Evolutionary conservation across 805 yeast genomes (phyloP), one percentile per base, ranked within the genome.

Genomic region (Tetrapisispora nanseiensis): DNA sequence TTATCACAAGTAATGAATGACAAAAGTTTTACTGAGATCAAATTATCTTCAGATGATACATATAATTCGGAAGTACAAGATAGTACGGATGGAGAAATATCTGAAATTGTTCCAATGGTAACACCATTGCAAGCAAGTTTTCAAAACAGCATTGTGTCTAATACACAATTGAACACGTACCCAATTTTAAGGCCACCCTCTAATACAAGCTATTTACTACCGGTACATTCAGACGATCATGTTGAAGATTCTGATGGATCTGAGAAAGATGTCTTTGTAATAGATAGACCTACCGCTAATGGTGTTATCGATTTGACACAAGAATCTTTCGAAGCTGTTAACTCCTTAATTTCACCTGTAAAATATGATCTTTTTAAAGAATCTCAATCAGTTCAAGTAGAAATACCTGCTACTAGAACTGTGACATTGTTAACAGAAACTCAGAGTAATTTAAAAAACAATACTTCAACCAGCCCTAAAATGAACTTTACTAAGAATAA

Each of bases 331-430:
- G 52, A 56, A 28, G 61, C 49, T 5, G 62, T 56, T 3, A 50
- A 46, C 11, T 47, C 53, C 3, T 35, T 61, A 20, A 52, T 56
- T 11, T 61, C 65, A 1, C 64, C 63, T 1, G 30, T 56, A 23
- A 53, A 51, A 36, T n/a, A 39, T n/a, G 47, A 46, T 18, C 18
- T 8, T 18, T 36, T 16, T 18, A 16, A 19, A 19, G 33, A 16
- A 1, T 11, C 27, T 7, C 20, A 48, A 10, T 31, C 32, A 28
- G 39, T 47, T 2, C 26, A 22, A 20, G 45, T 59, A 4, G 61
- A 61, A 42, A 60, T 61, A 2, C 63, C 63, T 5, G 63, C 61
- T 4, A 56, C 64, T n/a, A 50, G 62, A 39, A 44, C 51, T 1
- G 42, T 61, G 3, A 58, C 63, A 1, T 11, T 39, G 20, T 3